Evolutionary conservation across 2,329 filamentous ascomycete species (phyloP).

Genomic region (Aspergillus melleus): DNA sequence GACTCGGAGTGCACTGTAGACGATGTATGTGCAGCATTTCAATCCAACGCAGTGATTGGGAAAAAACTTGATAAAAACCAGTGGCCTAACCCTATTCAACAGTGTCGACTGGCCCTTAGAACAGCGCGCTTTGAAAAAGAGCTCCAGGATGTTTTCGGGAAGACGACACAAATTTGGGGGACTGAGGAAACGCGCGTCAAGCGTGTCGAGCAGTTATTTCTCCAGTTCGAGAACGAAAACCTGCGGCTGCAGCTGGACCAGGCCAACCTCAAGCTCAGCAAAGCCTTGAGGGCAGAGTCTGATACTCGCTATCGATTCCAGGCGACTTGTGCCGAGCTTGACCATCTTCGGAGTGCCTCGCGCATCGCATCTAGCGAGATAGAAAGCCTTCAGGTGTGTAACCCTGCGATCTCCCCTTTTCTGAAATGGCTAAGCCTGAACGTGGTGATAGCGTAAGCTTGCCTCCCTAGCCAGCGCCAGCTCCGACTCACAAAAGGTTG

Average conservation of each 20-base stretch:
- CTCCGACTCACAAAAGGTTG: conserved; percentile 68
- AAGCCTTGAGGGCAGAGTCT: conserved; percentile 46
- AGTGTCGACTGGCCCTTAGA: conserved; percentile 51
- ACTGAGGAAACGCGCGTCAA: conserved; percentile 73
- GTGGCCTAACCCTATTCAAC: conserved; percentile 5
- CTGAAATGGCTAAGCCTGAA: conserved; percentile 18
- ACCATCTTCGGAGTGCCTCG: conserved; percentile 32
- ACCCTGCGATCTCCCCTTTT: not conserved
- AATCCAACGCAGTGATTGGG: not conserved
- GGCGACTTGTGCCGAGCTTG: conserved; percentile 49
- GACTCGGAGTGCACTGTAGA: conserved; percentile 14
- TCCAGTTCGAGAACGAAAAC: conserved; percentile 71
- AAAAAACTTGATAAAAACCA: not conserved
- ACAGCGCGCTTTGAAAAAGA: conserved; percentile 64
- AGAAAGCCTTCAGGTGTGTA: conserved; percentile 55
- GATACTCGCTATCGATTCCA: conserved; percentile 50
- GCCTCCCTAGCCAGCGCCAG: conserved; percentile 66
- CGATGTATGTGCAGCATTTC: conserved; percentile 25
- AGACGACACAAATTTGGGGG: conserved; percentile 67
- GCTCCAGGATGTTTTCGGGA: conserved; percentile 65
- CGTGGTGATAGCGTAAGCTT: conserved; percentile 63
- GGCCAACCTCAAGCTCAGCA: conserved; percentile 57
- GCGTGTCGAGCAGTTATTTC: conserved; percentile 67
- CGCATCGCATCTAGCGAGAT: conserved; percentile 55
- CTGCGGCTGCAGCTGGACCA: conserved; percentile 63